Percentiles rank a stretch among this genome's conserved stretches.
phyloP scores from a whole-genome alignment of 345 rosid species.

The Viola odorata region DNA sequence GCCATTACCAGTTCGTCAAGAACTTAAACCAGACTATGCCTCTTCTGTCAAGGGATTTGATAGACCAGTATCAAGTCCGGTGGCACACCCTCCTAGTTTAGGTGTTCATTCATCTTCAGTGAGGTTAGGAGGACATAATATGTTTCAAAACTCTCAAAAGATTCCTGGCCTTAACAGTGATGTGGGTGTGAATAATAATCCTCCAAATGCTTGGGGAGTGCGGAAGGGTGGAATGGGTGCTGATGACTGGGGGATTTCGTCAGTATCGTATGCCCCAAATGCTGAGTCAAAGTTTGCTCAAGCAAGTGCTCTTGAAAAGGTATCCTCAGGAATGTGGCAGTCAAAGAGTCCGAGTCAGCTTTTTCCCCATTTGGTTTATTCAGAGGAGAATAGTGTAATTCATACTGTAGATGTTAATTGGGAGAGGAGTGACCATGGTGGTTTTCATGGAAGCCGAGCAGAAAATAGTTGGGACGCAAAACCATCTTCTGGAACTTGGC shows the following conservation, averaged over 20 bases:
- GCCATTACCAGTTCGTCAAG: constrained; percentile 2
- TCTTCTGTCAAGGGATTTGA: constrained; percentile 12
- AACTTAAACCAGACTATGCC: constrained; percentile 8
- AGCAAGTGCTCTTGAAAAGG: constrained; percentile 27
- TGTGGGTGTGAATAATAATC: constrained; percentile 10
- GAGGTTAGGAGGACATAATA: constrained; percentile 5
- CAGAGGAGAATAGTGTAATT: constrained; percentile 6
- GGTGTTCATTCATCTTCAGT: constrained; percentile 2
- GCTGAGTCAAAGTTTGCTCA: constrained; percentile 20
- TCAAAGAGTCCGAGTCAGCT: constrained; percentile 20
- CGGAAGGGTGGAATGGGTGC: constrained; percentile 9
- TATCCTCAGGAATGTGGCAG: constrained; percentile 25
- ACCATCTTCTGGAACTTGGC: constrained; percentile 23
- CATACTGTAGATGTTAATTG: neutral
- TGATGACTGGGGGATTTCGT: constrained; percentile 3
- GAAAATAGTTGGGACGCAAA: constrained; percentile 11
- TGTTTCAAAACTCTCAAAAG: constrained; percentile 6
- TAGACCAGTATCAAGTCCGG: constrained; percentile 11
- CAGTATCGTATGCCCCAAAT: neutral
- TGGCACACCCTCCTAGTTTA: constrained; percentile 8
- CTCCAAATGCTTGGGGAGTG: constrained; percentile 18
- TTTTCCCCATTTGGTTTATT: constrained; percentile 11
- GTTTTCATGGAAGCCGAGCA: constrained; percentile 7
- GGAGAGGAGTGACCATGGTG: constrained; percentile 10
- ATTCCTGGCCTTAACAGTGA: neutral